Evolutionary conservation across 225 moss, liverwort and hornwort species (phyloP).

Genomic region (Rhytidiadelphus loreus): DNA sequence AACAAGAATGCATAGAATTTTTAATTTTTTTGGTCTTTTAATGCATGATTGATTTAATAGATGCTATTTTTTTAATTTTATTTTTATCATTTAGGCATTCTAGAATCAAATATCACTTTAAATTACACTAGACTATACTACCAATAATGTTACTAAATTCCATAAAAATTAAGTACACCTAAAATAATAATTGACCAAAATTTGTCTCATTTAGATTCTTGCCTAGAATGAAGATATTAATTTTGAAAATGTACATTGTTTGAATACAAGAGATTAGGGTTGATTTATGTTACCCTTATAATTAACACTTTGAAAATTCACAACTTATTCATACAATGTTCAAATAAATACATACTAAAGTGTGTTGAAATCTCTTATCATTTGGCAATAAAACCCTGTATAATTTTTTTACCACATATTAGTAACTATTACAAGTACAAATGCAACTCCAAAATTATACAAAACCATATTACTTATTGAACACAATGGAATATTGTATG

Average conservation of each 20-base stretch:
- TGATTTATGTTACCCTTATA: not conserved
- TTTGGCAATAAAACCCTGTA: not conserved
- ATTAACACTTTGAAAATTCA: not conserved
- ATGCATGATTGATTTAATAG: not conserved
- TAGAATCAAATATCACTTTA: not conserved
- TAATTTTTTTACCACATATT: not conserved
- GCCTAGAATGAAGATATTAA: not conserved
- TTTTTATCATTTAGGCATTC: not conserved
- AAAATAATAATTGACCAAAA: not conserved
- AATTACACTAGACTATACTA: not conserved
- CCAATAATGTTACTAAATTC: not conserved
- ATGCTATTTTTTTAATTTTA: not conserved
- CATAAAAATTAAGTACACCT: not conserved
- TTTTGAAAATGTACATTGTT: not conserved
- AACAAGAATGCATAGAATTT: not conserved
- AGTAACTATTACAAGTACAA: not conserved
- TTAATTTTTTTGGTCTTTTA: not conserved
- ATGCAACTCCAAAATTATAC: not conserved
- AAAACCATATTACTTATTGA: not conserved
- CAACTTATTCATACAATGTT: not conserved
- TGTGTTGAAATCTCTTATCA: not conserved
- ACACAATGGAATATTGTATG: not conserved
- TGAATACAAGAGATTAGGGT: rapidly evolving
- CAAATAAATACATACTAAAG: not conserved
- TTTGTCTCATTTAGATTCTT: not conserved